Conservation (phyloP, 2,329 filamentous ascomycete genomes). For the Clarireedia paspali region DNA sequence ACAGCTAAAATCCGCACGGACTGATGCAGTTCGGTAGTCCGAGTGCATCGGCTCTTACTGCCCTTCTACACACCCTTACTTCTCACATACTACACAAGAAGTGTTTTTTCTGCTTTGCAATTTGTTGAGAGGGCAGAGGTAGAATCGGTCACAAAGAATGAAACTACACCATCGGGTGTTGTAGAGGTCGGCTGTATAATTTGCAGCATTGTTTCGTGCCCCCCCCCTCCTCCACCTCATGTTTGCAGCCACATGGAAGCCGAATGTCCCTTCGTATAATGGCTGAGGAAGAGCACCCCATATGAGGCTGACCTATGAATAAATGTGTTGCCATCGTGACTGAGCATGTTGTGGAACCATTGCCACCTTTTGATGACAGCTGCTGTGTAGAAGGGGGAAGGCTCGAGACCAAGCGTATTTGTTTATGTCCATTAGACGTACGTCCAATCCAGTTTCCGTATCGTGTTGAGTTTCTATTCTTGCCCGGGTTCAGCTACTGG, state of each 20-base stretch:
- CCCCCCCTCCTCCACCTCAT: not conserved
- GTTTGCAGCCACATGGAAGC: constrained; percentile 9
- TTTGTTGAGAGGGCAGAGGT: not conserved
- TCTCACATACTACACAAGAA: too few relatives aligned
- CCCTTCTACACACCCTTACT: not conserved
- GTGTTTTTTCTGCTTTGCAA: too few relatives aligned
- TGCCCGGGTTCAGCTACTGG: constrained; percentile 9
- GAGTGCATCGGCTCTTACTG: constrained; percentile 7
- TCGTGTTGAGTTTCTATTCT: constrained; percentile 3
- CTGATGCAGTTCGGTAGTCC: constrained; percentile 25
- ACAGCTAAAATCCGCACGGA: constrained; percentile 18
- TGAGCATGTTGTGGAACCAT: constrained; percentile 6
- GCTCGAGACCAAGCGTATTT: not conserved
- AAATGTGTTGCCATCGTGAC: constrained; percentile 11
- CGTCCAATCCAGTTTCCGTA: constrained; percentile 7
- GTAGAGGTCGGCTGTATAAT: not conserved
- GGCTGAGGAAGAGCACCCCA: not conserved
- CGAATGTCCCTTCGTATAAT: constrained; percentile 11
- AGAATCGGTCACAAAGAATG: not conserved
- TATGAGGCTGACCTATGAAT: constrained; percentile 12
- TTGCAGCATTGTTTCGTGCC: not conserved
- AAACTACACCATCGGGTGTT: not conserved
- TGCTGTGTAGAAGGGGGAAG: constrained; percentile 5
- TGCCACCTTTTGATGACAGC: constrained; percentile 6
- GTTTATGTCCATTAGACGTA: constrained; percentile 7